Percentiles rank a stretch among this genome's conserved stretches.
These are phyloP conservation scores for Dactylellina cionopaga DNA, from an alignment of 2,329 filamentous ascomycete genomes.

Conservation along the genomic window DNA sequence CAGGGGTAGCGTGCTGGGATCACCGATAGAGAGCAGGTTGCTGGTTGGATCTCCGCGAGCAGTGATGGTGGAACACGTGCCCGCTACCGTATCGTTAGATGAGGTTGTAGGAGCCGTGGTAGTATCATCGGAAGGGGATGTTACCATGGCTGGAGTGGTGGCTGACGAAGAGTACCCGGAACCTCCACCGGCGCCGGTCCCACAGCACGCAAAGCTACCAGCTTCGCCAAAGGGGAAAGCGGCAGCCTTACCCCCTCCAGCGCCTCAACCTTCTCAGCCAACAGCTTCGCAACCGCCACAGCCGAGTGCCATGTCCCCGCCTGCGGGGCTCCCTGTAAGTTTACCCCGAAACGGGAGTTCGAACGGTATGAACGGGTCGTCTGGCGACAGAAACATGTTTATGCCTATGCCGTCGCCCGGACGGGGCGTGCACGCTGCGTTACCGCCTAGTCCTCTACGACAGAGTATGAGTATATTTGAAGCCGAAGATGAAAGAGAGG, in stretches of 20 bases:
- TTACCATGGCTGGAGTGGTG: constrained; percentile 4
- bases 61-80: neutral
- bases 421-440: constrained; percentile 24
- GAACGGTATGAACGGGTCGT: neutral
- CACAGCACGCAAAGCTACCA: constrained; percentile 43
- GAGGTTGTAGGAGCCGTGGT: neutral
- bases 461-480: constrained; percentile 52
- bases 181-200: constrained; percentile 37
- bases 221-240: constrained; percentile 20
- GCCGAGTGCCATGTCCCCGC: constrained; percentile 32
- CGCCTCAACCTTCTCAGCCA: neutral
- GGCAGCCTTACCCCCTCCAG: neutral
- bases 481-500: constrained; percentile 5
- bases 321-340: neutral
- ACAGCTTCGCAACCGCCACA: neutral
- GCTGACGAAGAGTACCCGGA: constrained; percentile 28
- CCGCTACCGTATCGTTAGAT: constrained; percentile 16
- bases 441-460: constrained; percentile 46
- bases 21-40: constrained; percentile 28
- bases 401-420: constrained; percentile 43
- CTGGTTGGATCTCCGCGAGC: constrained; percentile 18
- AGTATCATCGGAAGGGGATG: constrained; percentile 11
- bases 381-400: constrained; percentile 39
- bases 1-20: constrained; percentile 18
- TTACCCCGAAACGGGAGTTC: constrained; percentile 4